Conservation (phyloP, 169 alveolate genomes). For the Eimeria mitis region DNA sequence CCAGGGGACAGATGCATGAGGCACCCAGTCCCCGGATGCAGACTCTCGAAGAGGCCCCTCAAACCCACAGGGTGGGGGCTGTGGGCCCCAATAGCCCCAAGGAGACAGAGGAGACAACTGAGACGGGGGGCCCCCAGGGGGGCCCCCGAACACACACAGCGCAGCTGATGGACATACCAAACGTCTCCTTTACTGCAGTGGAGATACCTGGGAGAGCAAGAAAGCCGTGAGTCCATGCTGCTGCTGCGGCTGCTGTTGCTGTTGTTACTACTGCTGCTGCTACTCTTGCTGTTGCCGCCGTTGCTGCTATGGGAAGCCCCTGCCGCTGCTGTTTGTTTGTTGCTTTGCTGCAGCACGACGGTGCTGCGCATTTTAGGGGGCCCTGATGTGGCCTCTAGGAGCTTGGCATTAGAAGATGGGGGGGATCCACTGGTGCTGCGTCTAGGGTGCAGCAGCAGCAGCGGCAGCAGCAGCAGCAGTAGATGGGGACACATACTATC, state of each 20-base stretch:
- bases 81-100: not conserved
- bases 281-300: not conserved
- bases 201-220: conserved; percentile 32
- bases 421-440: conserved; percentile 33
- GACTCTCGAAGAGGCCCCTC: not conserved
- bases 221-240: not conserved
- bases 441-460: conserved; percentile 27
- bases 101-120: not conserved
- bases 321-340: not conserved
- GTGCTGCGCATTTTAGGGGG: conserved; percentile 48
- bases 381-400: conserved; percentile 1
- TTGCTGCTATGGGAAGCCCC: not conserved
- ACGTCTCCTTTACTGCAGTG: conserved; percentile 12
- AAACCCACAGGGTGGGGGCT: not conserved
- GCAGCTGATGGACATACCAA: not conserved
- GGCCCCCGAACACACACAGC: not conserved
- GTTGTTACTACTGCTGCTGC: conserved; percentile 36
- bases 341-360: conserved; percentile 22
- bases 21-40: too few relatives aligned
- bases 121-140: too few relatives aligned
- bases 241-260: conserved; percentile 32
- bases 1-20: too few relatives aligned
- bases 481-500: conserved; percentile 38
- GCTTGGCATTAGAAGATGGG: not conserved
- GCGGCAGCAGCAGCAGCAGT: conserved; percentile 61